Base-by-base conservation (phyloP, 371 early-diverging fungal genomes). In the Mucor racemosus region DNA sequence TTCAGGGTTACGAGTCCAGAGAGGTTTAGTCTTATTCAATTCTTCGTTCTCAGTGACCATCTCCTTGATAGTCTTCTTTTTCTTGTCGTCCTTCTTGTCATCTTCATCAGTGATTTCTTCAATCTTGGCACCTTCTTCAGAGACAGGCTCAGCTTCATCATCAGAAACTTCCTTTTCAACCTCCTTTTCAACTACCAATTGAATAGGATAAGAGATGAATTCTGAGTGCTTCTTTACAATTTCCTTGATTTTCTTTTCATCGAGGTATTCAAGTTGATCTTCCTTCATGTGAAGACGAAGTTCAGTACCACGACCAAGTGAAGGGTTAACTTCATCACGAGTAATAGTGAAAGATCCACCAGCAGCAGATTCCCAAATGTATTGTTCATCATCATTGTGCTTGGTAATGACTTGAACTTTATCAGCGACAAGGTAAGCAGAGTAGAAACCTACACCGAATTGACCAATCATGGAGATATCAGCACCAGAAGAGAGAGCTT, bases 381-480 rank as follows among this genome's bases (percentile, higher is more conserved):
- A 89, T 68, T 92, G 91, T 58, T 82, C 80, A 42, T 79, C 82
- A 60, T 85, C 88, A 62, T 90, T 89, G 76, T 91, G 84, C 82
- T 94, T 95, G 65, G 90, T 88, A 68, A 93, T 86, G 41, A 96
- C 92, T 31, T 90, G 88, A 50, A 96, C 95, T 65, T 85, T 81
- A 70, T 94, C 93, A 21, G 95, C 93, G 19, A 95, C 93, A 34
- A 94, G 76, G 73, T 88, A 92, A 50, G 89, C 86, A 72, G 81
- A 92, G 84, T 96, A 96, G 84, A 95, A 95, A 63, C 96, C 95
- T 59, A 96, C 92, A 86, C 97, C 97, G 78, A 96, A 96, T 82
- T 95, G 95, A 69, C 97, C 97, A 80, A 95, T 95, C 79, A 93
- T 77, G 73, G 82, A 82, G 41, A 82, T 82, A 66, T 82, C 80